A percentile compares a stretch with the other conserved stretches of the same genome.
phyloP scores from a whole-genome alignment of 768 basidiomycete genomes.

The Trametes cinnabarina region DNA sequence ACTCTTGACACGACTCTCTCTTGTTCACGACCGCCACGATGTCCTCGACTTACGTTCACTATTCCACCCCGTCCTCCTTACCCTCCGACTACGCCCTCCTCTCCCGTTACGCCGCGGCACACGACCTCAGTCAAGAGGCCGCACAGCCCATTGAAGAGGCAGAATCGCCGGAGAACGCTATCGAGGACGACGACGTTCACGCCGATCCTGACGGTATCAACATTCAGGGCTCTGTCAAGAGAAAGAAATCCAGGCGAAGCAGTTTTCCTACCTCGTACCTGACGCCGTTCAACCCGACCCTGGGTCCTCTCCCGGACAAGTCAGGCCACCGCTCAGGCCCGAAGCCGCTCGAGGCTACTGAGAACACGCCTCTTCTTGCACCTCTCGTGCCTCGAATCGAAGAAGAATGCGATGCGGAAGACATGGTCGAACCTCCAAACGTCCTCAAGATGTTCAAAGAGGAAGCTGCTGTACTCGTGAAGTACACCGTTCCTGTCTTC shows the following conservation, averaged over 20 bases:
- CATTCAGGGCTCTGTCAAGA: neutral
- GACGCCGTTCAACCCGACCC: constrained; percentile 38
- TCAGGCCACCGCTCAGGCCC: constrained; percentile 24
- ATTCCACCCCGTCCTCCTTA: constrained; percentile 50
- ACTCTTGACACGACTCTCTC: neutral
- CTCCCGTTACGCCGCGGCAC: constrained; percentile 44
- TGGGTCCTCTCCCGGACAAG: constrained; percentile 30
- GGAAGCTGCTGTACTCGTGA: constrained; percentile 55
- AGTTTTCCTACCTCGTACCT: constrained; percentile 37
- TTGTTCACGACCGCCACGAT: constrained; percentile 18
- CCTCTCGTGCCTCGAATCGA: constrained; percentile 57
- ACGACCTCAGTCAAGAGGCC: constrained; percentile 18
- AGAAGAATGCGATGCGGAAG: constrained; percentile 43
- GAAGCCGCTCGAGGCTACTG: constrained; percentile 30
- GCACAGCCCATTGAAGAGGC: constrained; percentile 9
- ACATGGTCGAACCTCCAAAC: constrained; percentile 30
- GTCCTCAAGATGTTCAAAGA: constrained; percentile 46
- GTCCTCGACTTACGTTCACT: constrained; percentile 48
- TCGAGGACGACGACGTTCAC: constrained; percentile 15
- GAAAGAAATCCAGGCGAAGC: constrained; percentile 21
- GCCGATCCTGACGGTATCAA: constrained; percentile 3
- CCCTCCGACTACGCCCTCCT: constrained; percentile 67
- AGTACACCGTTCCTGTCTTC: constrained; percentile 71
- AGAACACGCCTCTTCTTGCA: constrained; percentile 59
- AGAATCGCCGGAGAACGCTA: neutral